Percentiles rank a stretch among this genome's conserved stretches.
phyloP scores from a whole-genome alignment of 805 yeast genomes.

The Maudiozyma barnettii region DNA sequence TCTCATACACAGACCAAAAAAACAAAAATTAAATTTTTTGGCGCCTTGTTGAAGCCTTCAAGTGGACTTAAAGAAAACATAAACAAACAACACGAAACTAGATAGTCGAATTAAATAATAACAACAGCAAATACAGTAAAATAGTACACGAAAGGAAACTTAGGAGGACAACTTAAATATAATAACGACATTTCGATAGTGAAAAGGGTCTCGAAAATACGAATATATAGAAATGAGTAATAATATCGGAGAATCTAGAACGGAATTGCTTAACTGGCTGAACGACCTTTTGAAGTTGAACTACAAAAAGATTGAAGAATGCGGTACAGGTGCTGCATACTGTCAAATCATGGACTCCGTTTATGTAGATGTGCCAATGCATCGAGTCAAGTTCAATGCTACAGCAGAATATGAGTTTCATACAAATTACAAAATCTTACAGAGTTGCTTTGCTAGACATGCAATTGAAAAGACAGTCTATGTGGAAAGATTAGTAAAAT shows the following conservation, averaged over 20 bases:
- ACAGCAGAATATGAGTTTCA: conserved; percentile 66
- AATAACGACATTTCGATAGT: not conserved
- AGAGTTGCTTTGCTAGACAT: conserved; percentile 65
- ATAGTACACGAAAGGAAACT: too few relatives aligned
- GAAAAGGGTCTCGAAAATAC: not conserved
- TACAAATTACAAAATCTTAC: conserved; percentile 77
- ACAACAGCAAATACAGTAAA: too few relatives aligned
- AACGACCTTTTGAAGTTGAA: conserved; percentile 58
- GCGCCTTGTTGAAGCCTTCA: not conserved
- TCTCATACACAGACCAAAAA: too few relatives aligned
- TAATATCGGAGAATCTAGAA: conserved; percentile 63
- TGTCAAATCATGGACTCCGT: conserved; percentile 87
- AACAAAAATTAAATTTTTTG: too few relatives aligned
- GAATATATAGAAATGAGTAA: conserved; percentile 6
- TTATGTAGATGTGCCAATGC: conserved; percentile 73
- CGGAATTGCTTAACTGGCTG: conserved; percentile 78
- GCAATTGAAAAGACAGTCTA: conserved; percentile 65
- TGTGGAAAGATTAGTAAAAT: conserved; percentile 73
- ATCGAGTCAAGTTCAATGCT: conserved; percentile 63
- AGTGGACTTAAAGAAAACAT: not conserved
- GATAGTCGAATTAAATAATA: not conserved
- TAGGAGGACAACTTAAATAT: not conserved
- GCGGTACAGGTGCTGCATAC: conserved; percentile 93
- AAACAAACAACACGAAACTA: not conserved
- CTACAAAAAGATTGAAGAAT: conserved; percentile 75